phyloP scores from a whole-genome alignment of 2,329 filamentous ascomycete genomes.

The Phialemonium atrogriseum region DNA sequence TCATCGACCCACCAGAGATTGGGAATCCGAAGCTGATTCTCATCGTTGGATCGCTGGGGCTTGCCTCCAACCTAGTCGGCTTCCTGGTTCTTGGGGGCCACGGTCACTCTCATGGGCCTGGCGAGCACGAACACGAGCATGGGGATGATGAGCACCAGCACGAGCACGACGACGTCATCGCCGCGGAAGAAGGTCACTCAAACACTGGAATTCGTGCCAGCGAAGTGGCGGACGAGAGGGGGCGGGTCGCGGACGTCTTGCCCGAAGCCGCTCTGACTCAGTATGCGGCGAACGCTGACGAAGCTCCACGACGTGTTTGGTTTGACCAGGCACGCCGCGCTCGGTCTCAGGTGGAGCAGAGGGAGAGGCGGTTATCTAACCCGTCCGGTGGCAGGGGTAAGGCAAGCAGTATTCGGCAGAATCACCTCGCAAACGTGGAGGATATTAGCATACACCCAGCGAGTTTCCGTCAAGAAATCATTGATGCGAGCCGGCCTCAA shows the following conservation, averaged over 20 bases:
- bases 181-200: constrained; percentile 44
- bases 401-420: constrained; percentile 40
- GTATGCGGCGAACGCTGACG: constrained; percentile 17
- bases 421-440: constrained; percentile 56
- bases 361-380: not conserved
- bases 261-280: constrained; percentile 53
- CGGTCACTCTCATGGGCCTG: constrained; percentile 67
- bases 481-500: constrained; percentile 65
- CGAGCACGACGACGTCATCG: constrained; percentile 26
- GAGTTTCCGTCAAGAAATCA: constrained; percentile 86
- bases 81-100: constrained; percentile 91
- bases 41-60: constrained; percentile 77
- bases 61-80: constrained; percentile 82
- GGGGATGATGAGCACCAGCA: constrained; percentile 35
- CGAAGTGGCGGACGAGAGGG: constrained; percentile 45
- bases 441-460: constrained; percentile 82
- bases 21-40: constrained; percentile 78
- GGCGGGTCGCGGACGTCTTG: constrained; percentile 52
- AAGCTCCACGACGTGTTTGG: constrained; percentile 30
- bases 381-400: constrained; percentile 24
- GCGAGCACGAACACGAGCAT: constrained; percentile 45
- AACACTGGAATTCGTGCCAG: constrained; percentile 30
- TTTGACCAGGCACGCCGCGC: constrained; percentile 25
- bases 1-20: constrained; percentile 86
- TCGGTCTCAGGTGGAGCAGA: constrained; percentile 14